Percentiles rank a stretch among this genome's conserved stretches.
Conservation (phyloP, 225 moss, liverwort and hornwort species). For the Neckera pumila region DNA sequence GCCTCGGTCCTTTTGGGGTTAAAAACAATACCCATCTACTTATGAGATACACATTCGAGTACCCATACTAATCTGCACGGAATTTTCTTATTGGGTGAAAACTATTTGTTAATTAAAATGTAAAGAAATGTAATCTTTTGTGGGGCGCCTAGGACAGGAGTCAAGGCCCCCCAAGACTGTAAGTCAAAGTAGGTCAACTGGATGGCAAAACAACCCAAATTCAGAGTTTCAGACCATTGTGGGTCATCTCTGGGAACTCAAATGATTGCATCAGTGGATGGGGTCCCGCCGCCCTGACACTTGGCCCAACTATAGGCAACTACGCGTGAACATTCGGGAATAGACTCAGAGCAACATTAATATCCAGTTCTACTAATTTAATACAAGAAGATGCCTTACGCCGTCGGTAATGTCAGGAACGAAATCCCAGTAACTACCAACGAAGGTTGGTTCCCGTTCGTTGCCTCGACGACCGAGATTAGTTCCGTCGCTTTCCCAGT, state of each 20-base stretch:
- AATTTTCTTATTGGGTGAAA: too few relatives aligned
- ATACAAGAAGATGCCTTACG: accelerated
- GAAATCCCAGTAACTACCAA: not conserved
- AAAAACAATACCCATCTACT: too few relatives aligned
- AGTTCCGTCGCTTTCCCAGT: not conserved
- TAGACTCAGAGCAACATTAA: not conserved
- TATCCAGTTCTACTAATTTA: not conserved
- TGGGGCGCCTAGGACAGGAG: not conserved
- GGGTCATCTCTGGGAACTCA: not conserved
- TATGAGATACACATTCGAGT: too few relatives aligned
- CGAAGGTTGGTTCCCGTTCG: not conserved
- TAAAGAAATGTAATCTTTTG: too few relatives aligned
- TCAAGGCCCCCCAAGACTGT: not conserved
- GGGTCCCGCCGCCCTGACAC: not conserved
- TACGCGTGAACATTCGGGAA: not conserved
- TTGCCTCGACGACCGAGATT: not conserved
- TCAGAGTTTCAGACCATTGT: not conserved
- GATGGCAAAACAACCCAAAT: not conserved
- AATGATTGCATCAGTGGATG: not conserved
- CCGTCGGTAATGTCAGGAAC: not conserved
- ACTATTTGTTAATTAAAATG: too few relatives aligned
- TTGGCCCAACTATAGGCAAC: not conserved
- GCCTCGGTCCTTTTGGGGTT: too few relatives aligned
- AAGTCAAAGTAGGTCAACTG: not conserved
- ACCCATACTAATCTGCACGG: too few relatives aligned